A percentile compares a stretch with the other conserved stretches of the same genome.
Evolutionary conservation across 768 basidiomycete species (phyloP).

Genomic region (Rhizopogon vesiculosus): DNA sequence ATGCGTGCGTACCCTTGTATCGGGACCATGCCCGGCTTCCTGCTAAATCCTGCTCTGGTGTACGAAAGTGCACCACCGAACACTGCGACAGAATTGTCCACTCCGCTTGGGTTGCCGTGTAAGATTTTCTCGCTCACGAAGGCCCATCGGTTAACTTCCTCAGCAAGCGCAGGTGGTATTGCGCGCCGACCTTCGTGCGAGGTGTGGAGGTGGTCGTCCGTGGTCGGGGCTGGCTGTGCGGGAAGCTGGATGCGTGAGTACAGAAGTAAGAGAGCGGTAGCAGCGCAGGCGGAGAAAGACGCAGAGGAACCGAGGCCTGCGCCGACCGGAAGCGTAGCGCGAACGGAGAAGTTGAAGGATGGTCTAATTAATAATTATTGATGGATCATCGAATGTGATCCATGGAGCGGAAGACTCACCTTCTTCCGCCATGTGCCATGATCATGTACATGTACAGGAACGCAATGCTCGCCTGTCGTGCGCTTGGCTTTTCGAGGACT

Average conservation of each 20-base stretch:
- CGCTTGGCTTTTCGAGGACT: slow-evolving; percentile 26
- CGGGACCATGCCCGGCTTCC: slow-evolving; percentile 76
- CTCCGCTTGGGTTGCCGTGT: slow-evolving; percentile 95
- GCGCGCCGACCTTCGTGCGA: slow-evolving; percentile 64
- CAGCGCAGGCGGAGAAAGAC: slow-evolving; percentile 86
- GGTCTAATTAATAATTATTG: slow-evolving; percentile 40
- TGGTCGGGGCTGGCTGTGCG: slow-evolving; percentile 42
- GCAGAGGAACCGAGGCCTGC: slow-evolving; percentile 98
- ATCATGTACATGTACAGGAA: slow-evolving; percentile 95
- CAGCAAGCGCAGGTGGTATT: slow-evolving; percentile 58
- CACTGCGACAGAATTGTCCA: slow-evolving; percentile 93
- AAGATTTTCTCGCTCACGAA: slow-evolving; percentile 94
- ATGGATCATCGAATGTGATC: slow-evolving; percentile 8
- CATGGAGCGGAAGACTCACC: slow-evolving; percentile 39
- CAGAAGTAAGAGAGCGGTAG: slow-evolving; percentile 74
- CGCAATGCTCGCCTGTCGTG: slow-evolving; percentile 53
- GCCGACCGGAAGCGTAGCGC: slow-evolving; percentile 88
- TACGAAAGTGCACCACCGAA: slow-evolving; percentile 92
- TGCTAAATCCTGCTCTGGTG: slow-evolving; percentile 73
- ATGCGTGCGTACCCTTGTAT: slow-evolving; percentile 69
- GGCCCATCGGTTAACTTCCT: slow-evolving; percentile 88
- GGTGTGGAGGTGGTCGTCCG: slow-evolving; percentile 51
- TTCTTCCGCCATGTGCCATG: slow-evolving; percentile 46
- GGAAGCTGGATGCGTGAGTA: slow-evolving; percentile 63
- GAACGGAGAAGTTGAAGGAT: slow-evolving; percentile 73